Conservation (phyloP, 1,139 yeast species). For the Saccharomycopsis hybrid region DNA sequence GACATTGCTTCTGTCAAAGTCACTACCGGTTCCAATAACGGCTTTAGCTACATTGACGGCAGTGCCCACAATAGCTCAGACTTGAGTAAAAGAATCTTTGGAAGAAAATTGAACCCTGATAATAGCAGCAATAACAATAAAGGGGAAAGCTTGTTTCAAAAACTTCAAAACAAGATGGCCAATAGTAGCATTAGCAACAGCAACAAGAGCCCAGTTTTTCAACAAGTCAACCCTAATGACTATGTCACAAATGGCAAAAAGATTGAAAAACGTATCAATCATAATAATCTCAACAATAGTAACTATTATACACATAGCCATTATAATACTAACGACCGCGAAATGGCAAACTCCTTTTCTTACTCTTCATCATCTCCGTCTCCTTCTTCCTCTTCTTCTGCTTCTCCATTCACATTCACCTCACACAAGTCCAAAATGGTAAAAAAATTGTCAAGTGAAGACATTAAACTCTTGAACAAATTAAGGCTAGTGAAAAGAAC, state of each 20-base stretch:
- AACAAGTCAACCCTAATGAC: background rate
- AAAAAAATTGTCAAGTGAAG: slow-evolving; percentile 13
- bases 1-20: too few relatives aligned
- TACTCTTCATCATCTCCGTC: too few relatives aligned
- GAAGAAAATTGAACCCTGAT: too few relatives aligned
- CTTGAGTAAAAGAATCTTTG: too few relatives aligned
- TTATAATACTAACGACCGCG: too few relatives aligned
- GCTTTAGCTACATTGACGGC: too few relatives aligned
- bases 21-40: too few relatives aligned
- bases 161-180: slow-evolving; percentile 2
- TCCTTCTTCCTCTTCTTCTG: too few relatives aligned
- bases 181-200: background rate
- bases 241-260: slow-evolving; percentile 19
- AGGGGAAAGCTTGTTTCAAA: background rate
- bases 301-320: too few relatives aligned
- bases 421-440: background rate
- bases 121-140: too few relatives aligned
- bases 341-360: background rate
- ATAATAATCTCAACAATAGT: slow-evolving; percentile 1
- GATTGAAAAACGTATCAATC: slow-evolving; percentile 9
- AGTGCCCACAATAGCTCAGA: too few relatives aligned
- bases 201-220: slow-evolving; percentile 1
- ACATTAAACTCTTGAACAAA: slow-evolving; percentile 17
- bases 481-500: slow-evolving; percentile 15
- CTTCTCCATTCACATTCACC: too few relatives aligned